A percentile compares a stretch with the other conserved stretches of the same genome.
Evolutionary conservation across 1,284 basidiomycete genomes (phyloP).

Genomic region (Ceratobasidium sp.): DNA sequence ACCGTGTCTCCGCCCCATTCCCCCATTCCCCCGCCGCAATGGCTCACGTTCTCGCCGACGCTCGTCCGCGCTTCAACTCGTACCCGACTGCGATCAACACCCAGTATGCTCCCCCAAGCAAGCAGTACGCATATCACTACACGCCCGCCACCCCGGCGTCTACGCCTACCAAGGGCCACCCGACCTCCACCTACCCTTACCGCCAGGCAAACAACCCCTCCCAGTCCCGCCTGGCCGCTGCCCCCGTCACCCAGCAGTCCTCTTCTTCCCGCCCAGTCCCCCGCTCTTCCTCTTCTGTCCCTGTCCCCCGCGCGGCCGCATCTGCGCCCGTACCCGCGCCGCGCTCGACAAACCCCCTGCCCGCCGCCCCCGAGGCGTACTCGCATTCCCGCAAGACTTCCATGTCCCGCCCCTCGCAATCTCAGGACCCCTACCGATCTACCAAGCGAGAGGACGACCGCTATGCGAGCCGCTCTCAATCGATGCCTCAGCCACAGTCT

Average conservation of each 20-base stretch:
- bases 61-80: slow-evolving; percentile 39
- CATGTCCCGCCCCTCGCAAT: slow-evolving; percentile 21
- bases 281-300: slow-evolving; percentile 21
- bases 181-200: slow-evolving; percentile 6
- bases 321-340: slow-evolving; percentile 17
- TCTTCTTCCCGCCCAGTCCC: slow-evolving; percentile 23
- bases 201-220: slow-evolving; percentile 17
- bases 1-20: background rate
- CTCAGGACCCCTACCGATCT: slow-evolving; percentile 9
- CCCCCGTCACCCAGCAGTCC: slow-evolving; percentile 12
- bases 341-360: slow-evolving; percentile 25
- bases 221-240: slow-evolving; percentile 27
- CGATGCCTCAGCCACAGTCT: background rate
- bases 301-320: slow-evolving; percentile 3
- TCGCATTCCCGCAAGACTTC: slow-evolving; percentile 24
- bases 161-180: slow-evolving; percentile 31
- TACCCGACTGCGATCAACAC: slow-evolving; percentile 39
- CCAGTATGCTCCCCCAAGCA: slow-evolving; percentile 13
- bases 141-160: slow-evolving; percentile 31
- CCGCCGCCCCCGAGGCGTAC: slow-evolving; percentile 25
- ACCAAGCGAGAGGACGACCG: slow-evolving; percentile 33
- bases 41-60: slow-evolving; percentile 38
- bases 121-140: slow-evolving; percentile 16
- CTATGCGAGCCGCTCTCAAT: slow-evolving; percentile 1
- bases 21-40: background rate